Base-by-base conservation (phyloP, 1,284 basidiomycete species). In the Rhodotorula sp. region DNA sequence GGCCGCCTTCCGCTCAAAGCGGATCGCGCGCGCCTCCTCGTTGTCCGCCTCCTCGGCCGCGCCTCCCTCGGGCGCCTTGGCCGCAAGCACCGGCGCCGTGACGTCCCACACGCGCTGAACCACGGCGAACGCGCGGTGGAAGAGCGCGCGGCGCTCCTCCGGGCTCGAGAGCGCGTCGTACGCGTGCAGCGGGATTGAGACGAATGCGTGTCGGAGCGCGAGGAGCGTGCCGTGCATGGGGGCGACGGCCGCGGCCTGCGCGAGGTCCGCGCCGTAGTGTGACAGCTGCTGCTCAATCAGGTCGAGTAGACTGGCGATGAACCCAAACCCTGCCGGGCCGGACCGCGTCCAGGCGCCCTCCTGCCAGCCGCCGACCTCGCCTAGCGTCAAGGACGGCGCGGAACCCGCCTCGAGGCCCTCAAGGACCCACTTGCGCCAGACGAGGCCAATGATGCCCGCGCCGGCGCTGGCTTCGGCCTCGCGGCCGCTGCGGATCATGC, bases 211-310 rank as follows among this genome's bases (percentile, higher is more conserved):
- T 39, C 81, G 78, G 19, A 82, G 73, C 13, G 80, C 78, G 50
- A 81, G 76, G 9, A 82, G 68, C 1, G 78, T 79, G 34, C 81
- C 81, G 67, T 82, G 81, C 57, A 82, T 66, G 4, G 81, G 80
- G 34, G 77, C 71, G 0, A 67, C 70, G 9, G 69, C 75, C 7
- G 81, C 79, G 0, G 81, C 81, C 19, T 67, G 51, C 5, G 64
- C 74, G 39, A 79, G 76, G 44, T 80, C 67, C 39, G 68, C 69
- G 8, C 69, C 68, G 36, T 76, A 69, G 39, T 77, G 72, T 27
- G 77, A 77, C 17, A 80, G 73, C 10, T 70, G 71, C 8, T 66
- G 56, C 27, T 71, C 69, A 51, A 64, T 61, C 41, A 76, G 69
- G 51, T 75, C 75, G 70, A 76, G 73, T 3, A 76, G 69, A 13